phyloP scores from a whole-genome alignment of 495 filamentous ascomycete genomes.

The Trypethelium eluteriae region DNA sequence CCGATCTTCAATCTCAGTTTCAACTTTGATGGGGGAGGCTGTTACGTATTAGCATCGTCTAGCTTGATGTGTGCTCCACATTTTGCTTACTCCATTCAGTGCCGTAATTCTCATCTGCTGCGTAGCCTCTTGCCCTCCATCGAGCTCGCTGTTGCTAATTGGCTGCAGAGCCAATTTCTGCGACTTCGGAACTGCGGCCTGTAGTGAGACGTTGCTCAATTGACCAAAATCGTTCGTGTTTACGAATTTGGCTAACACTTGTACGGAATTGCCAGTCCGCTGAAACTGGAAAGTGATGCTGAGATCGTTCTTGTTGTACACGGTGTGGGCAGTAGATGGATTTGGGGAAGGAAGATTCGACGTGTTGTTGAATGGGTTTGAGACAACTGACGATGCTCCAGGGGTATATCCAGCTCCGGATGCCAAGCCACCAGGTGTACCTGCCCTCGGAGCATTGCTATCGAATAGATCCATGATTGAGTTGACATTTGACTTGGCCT shows the following conservation, averaged over 20 bases:
- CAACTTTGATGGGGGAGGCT: constrained; percentile 61
- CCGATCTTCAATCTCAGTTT: constrained; percentile 78
- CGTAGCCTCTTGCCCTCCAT: constrained; percentile 69
- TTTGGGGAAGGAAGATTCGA: constrained; percentile 2
- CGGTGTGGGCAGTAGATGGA: constrained; percentile 48
- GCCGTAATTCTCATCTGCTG: constrained; percentile 79
- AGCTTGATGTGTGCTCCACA: constrained; percentile 14
- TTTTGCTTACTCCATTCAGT: constrained; percentile 71
- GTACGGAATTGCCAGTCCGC: constrained; percentile 63
- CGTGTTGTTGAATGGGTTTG: constrained; percentile 10
- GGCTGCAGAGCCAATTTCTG: constrained; percentile 85
- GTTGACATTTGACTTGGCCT: constrained; percentile 50
- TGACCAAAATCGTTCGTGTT: constrained; percentile 59
- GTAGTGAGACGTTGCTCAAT: constrained; percentile 68
- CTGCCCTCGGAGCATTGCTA: constrained; percentile 29
- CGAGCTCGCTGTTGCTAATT: constrained; percentile 71
- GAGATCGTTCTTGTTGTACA: constrained; percentile 80
- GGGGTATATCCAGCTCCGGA: neutral
- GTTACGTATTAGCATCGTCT: constrained; percentile 2
- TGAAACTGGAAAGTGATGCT: constrained; percentile 73
- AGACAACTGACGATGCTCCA: constrained; percentile 2
- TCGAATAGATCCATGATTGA: constrained; percentile 86
- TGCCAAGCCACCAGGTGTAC: neutral
- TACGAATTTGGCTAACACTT: constrained; percentile 73
- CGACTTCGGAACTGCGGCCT: constrained; percentile 92